Evolutionary conservation across 2,329 filamentous ascomycete species (phyloP), one percentile per base, ranked within the genome.

Genomic region (Zymoseptoria crescenta): DNA sequence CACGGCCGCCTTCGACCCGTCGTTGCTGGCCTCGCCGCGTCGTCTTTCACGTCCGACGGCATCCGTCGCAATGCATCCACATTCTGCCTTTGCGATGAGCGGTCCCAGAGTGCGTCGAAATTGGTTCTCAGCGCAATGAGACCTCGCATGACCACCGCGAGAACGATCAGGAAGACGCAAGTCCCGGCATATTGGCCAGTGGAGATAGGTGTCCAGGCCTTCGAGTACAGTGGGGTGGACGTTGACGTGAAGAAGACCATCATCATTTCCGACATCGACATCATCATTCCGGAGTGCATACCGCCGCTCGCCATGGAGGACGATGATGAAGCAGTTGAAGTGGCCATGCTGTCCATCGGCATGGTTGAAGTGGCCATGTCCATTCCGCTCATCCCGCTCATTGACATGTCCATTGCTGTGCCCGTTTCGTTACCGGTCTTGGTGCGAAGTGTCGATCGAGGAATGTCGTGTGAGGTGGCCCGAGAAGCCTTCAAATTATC

Each of bases 111-210:
- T 6, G 59, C 27, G 19, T 50, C 16, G 35, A 67, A 57, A 45
- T 62, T 62, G 49, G 51, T 28, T 28, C 67, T 48, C 5, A 66
- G 3, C 4, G 65, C 66, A 4, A 69, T 24, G 20, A 69, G 78
- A 20, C 77, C 77, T 55, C 91, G 88, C 69, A 87, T 84, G 54
- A 86, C 66, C 57, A 84, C 78, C 59, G 86, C 84, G 55, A 96
- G 84, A 50, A 86, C 65, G 70, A 96, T 85, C 57, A 96, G 81
- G 76, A 96, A 96, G 73, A 96, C 87, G 77, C 92, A 94, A 27
- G 90, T 94, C 56, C 84, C 92, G 1, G 89, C 89, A 74, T 96
- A 96, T 62, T 82, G 77, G 65, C 86, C 89, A 6, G 80, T 76
- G 50, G 76, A 85, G 29, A 70, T 74, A 8, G 92, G 91, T 1